Evolutionary conservation across 495 filamentous ascomycete genomes (phyloP).

Genomic region (Penicillium malachiteum): DNA sequence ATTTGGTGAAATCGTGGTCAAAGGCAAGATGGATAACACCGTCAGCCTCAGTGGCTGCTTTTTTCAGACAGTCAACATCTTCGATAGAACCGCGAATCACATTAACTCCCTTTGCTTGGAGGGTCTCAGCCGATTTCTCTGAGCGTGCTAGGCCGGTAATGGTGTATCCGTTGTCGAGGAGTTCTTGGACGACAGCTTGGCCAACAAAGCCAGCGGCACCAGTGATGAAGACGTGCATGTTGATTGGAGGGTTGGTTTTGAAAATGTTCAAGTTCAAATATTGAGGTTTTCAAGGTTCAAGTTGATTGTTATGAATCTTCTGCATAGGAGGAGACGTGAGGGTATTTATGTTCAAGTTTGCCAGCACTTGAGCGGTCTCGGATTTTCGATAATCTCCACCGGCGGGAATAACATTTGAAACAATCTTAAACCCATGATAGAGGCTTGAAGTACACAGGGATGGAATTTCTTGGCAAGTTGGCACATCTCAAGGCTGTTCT

Average conservation of each 20-base stretch:
- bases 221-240: constrained; percentile 45
- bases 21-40: constrained; percentile 49
- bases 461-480: no score
- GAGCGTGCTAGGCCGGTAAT: constrained; percentile 46
- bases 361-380: no score
- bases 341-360: no score
- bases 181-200: constrained; percentile 37
- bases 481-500: no score
- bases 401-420: no score
- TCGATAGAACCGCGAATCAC: constrained; percentile 37
- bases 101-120: constrained; percentile 30
- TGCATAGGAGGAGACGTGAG: no score
- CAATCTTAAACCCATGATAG: no score
- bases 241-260: not conserved
- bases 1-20: constrained; percentile 42
- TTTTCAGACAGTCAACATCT: constrained; percentile 34
- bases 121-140: constrained; percentile 26
- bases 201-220: constrained; percentile 50
- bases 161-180: constrained; percentile 37
- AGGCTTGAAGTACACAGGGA: no score
- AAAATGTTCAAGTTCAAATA: no score
- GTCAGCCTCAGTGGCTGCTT: constrained; percentile 35
- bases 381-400: no score
- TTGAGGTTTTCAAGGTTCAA: not conserved
- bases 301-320: no score